Evolutionary conservation across 176 grass and related monocot genomes (phyloP).

Genomic region (Olyra latifolia): DNA sequence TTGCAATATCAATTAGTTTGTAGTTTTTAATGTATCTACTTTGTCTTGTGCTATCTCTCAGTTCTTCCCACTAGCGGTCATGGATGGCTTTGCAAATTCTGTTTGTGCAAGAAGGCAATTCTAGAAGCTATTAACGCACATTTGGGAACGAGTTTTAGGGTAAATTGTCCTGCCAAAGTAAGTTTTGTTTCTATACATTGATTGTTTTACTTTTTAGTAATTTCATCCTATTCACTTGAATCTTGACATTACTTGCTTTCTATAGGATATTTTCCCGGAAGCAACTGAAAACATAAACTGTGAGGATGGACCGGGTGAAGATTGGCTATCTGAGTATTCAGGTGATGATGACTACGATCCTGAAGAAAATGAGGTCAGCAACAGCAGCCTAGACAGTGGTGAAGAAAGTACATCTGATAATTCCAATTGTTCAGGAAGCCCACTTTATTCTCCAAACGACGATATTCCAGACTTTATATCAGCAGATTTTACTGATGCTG

Average conservation of each 20-base stretch:
- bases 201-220: slow-evolving; percentile 13
- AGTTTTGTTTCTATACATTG: slow-evolving; percentile 32
- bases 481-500: slow-evolving; percentile 38
- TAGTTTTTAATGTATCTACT: slow-evolving; percentile 8
- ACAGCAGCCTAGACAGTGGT: slow-evolving; percentile 43
- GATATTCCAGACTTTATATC: slow-evolving; percentile 63
- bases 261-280: slow-evolving; percentile 95
- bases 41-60: slow-evolving; percentile 43
- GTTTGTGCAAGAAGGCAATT: slow-evolving; percentile 72
- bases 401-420: slow-evolving; percentile 58
- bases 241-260: slow-evolving; percentile 22
- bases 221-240: slow-evolving; percentile 15
- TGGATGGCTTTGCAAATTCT: slow-evolving; percentile 90
- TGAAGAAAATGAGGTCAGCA: slow-evolving; percentile 55
- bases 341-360: slow-evolving; percentile 94
- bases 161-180: slow-evolving; percentile 58
- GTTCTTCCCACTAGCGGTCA: slow-evolving; percentile 52
- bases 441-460: slow-evolving; percentile 65
- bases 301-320: slow-evolving; percentile 53
- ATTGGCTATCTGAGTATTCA: slow-evolving; percentile 98
- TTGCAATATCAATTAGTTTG: slow-evolving; percentile 11
- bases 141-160: slow-evolving; percentile 68
- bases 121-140: slow-evolving; percentile 94
- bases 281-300: slow-evolving; percentile 45
- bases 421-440: slow-evolving; percentile 61